These are phyloP conservation scores for Colletotrichum echinochloae DNA, from an alignment of 2,329 filamentous ascomycete genomes.

Conservation along the genomic window DNA sequence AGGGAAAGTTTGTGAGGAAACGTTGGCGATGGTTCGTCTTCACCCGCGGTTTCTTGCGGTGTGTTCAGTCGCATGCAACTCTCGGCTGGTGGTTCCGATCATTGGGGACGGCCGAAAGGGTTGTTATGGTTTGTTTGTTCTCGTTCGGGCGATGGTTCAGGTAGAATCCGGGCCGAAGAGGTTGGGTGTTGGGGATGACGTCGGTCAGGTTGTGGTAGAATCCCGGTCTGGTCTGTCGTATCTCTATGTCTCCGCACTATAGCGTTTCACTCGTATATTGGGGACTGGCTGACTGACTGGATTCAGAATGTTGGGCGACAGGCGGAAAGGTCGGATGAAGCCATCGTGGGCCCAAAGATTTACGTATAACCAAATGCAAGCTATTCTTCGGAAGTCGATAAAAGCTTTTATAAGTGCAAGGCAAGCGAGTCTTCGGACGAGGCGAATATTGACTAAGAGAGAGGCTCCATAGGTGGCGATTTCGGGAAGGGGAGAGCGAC, in stretches of 20 bases:
- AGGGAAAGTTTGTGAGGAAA: not conserved
- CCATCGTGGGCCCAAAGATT: conserved; percentile 6
- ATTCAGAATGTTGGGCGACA: not conserved
- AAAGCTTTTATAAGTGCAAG: conserved; percentile 30
- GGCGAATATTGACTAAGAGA: conserved; percentile 32
- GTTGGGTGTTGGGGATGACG: conserved; percentile 18
- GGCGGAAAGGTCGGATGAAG: not conserved
- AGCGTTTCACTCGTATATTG: not conserved
- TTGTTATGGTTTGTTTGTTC: conserved; percentile 6
- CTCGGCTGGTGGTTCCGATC: not conserved
- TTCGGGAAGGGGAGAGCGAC: not conserved
- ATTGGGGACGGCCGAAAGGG: conserved; percentile 18
- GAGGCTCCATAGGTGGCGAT: conserved; percentile 36
- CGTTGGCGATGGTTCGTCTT: not conserved
- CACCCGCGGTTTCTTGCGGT: not conserved
- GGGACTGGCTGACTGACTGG: not conserved
- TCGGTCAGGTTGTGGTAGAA: conserved; percentile 9
- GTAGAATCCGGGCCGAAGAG: conserved; percentile 25
- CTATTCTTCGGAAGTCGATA: conserved; percentile 29
- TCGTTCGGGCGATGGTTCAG: conserved; percentile 10
- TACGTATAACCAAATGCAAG: not conserved
- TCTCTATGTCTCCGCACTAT: conserved; percentile 7
- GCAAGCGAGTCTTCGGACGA: conserved; percentile 32
- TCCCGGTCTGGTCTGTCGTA: conserved; percentile 1
- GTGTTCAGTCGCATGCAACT: not conserved